These are phyloP conservation scores for Brassica balearica DNA, from an alignment of 441 rosid genomes.

Conservation along the genomic window DNA sequence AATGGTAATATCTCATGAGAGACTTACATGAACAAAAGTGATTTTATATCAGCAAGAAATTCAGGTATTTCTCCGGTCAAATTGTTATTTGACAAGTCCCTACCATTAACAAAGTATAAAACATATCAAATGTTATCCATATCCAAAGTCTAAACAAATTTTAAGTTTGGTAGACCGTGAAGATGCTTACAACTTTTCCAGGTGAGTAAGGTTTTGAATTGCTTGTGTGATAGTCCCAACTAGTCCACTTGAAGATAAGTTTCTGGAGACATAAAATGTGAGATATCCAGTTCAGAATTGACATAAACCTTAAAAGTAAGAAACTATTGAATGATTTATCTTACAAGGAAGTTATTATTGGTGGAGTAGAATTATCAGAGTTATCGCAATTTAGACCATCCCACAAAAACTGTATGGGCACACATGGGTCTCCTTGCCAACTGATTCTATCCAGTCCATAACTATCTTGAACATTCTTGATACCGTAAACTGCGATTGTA, in stretches of 20 bases:
- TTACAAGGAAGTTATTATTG: slow-evolving; percentile 48
- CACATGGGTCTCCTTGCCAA: slow-evolving; percentile 63
- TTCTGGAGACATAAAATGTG: not conserved
- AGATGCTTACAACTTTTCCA: slow-evolving; percentile 45
- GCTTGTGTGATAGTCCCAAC: slow-evolving; percentile 40
- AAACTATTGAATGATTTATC: slow-evolving; percentile 8
- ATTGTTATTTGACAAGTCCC: slow-evolving; percentile 46
- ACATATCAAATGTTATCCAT: not conserved
- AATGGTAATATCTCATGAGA: not conserved
- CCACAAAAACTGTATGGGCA: slow-evolving; percentile 44
- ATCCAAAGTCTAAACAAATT: not conserved
- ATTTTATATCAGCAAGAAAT: slow-evolving; percentile 45
- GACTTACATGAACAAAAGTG: slow-evolving; percentile 53
- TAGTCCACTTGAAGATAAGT: slow-evolving; percentile 47
- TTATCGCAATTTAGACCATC: slow-evolving; percentile 50
- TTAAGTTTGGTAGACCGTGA: not conserved
- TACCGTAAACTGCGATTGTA: slow-evolving; percentile 14
- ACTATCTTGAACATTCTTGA: slow-evolving; percentile 31
- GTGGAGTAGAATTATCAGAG: slow-evolving; percentile 24
- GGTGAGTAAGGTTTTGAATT: slow-evolving; percentile 43
- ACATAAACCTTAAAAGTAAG: not conserved
- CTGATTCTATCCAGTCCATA: slow-evolving; percentile 35
- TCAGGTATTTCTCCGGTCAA: slow-evolving; percentile 42
- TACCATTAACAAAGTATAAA: not conserved
- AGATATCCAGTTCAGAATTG: not conserved